Evolutionary conservation across 2,329 filamentous ascomycete genomes (phyloP).

Genomic region (Claviceps monticola): DNA sequence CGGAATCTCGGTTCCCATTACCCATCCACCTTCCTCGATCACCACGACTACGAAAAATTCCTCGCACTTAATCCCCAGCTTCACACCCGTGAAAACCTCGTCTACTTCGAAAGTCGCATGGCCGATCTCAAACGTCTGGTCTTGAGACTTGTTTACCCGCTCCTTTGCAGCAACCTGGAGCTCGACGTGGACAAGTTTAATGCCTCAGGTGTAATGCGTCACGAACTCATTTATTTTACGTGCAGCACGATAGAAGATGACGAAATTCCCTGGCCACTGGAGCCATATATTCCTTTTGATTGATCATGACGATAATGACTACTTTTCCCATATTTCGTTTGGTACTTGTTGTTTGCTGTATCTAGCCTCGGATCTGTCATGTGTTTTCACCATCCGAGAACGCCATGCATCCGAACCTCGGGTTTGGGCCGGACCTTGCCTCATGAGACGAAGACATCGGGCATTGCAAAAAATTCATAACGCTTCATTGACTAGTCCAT

Average conservation of each 20-base stretch:
- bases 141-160: constrained; percentile 64
- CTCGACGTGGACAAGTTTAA: constrained; percentile 45
- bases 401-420: no score
- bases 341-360: no score
- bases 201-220: constrained; percentile 18
- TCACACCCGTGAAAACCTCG: constrained; percentile 76
- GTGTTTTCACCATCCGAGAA: no score
- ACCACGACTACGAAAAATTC: constrained; percentile 84
- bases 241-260: constrained; percentile 34
- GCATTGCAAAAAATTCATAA: no score
- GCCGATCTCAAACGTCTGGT: constrained; percentile 82
- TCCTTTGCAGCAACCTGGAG: constrained; percentile 77
- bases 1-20: constrained; percentile 55
- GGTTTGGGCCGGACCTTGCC: no score
- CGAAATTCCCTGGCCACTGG: constrained; percentile 34
- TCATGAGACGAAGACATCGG: no score
- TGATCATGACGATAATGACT: no score
- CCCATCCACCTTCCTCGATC: constrained; percentile 51
- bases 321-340: no score
- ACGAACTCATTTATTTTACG: constrained; percentile 34
- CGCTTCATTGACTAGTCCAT: no score
- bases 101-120: constrained; percentile 71
- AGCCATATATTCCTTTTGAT: background rate
- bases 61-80: constrained; percentile 70
- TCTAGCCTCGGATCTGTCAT: no score